Evolutionary conservation across 2,329 filamentous ascomycete genomes (phyloP).

Genomic region (Ilyonectria destructans): DNA sequence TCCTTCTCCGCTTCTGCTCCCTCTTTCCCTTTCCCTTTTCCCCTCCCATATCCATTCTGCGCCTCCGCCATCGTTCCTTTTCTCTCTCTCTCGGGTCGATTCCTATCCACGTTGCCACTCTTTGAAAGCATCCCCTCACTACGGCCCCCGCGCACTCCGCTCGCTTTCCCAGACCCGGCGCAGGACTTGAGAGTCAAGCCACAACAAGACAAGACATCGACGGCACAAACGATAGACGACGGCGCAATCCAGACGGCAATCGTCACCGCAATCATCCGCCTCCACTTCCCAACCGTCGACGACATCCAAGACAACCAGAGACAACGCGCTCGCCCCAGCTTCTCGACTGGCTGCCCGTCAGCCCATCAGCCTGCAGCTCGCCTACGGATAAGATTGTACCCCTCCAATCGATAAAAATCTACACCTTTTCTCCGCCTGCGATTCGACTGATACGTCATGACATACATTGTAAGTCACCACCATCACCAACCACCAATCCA

Average conservation of each 20-base stretch:
- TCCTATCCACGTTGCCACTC: slow-evolving; percentile 1
- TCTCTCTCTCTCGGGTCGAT: not conserved
- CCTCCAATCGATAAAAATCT: slow-evolving; percentile 40
- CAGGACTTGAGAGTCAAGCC: not conserved
- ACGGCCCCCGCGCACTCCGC: slow-evolving; percentile 22
- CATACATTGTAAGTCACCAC: slow-evolving; percentile 58
- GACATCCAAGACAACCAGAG: not conserved
- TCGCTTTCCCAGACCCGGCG: slow-evolving; percentile 7
- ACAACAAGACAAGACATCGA: slow-evolving; percentile 1
- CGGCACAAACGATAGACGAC: slow-evolving; percentile 3
- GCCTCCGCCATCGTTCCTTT: not conserved
- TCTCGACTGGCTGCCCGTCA: not conserved
- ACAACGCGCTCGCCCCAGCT: not conserved
- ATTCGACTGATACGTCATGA: slow-evolving; percentile 56
- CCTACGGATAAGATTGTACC: slow-evolving; percentile 28
- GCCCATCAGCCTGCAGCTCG: slow-evolving; percentile 3
- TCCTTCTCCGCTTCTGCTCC: slow-evolving; percentile 25
- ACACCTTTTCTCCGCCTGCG: slow-evolving; percentile 29
- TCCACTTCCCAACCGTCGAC: not conserved
- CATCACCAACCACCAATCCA: slow-evolving; percentile 34
- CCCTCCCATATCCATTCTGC: slow-evolving; percentile 28
- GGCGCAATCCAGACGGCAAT: not conserved
- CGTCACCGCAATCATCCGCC: not conserved
- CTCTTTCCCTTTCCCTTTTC: slow-evolving; percentile 24
- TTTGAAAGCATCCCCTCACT: slow-evolving; percentile 12